Evolutionary conservation across 805 yeast species (phyloP).

Genomic region (Scheffersomyces amazonensis): DNA sequence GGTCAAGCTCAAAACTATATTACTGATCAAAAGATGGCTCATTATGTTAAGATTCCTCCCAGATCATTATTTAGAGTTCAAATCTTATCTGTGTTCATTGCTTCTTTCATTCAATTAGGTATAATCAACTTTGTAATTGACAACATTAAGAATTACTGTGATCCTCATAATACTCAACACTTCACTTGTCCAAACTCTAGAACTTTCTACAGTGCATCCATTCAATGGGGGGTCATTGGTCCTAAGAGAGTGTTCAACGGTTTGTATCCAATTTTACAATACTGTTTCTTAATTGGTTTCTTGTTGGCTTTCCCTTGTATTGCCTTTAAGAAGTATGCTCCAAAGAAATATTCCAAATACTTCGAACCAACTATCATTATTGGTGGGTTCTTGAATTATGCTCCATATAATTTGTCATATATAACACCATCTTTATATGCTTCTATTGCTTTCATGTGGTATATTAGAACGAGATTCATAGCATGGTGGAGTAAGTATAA

Average conservation of each 20-base stretch:
- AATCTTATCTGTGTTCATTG: constrained; percentile 17
- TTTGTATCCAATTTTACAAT: constrained; percentile 46
- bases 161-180: constrained; percentile 16
- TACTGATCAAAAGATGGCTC: constrained; percentile 28
- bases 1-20: constrained; percentile 29
- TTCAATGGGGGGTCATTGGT: constrained; percentile 50
- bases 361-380: constrained; percentile 52
- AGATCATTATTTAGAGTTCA: constrained; percentile 36
- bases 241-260: constrained; percentile 53
- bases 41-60: constrained; percentile 40
- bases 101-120: constrained; percentile 20
- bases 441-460: constrained; percentile 51
- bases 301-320: constrained; percentile 16
- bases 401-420: constrained; percentile 44
- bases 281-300: constrained; percentile 53
- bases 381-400: constrained; percentile 41
- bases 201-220: constrained; percentile 45
- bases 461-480: constrained; percentile 40
- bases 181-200: constrained; percentile 21
- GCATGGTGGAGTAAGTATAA: constrained; percentile 69
- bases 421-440: constrained; percentile 53
- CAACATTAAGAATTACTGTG: constrained; percentile 17
- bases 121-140: constrained; percentile 16
- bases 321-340: constrained; percentile 14
- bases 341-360: constrained; percentile 12